phyloP scores from a whole-genome alignment of 1,139 yeast genomes.

The Protomyces inouyei region DNA sequence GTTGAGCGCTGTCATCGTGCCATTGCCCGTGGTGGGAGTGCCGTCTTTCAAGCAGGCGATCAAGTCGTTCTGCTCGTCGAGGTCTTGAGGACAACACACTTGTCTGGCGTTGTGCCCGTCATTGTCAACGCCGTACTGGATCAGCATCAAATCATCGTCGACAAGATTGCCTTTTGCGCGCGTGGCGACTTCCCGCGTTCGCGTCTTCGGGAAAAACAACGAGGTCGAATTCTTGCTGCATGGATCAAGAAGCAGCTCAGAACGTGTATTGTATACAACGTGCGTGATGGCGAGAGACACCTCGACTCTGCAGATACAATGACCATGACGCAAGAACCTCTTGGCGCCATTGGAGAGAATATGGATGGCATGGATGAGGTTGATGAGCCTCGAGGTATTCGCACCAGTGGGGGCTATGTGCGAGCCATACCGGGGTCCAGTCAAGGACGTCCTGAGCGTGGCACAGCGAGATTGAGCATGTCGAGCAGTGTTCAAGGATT shows the following conservation, averaged over 20 bases:
- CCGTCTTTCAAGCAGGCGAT: conserved; percentile 79
- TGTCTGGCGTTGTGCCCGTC: conserved; percentile 76
- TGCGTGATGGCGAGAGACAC: conserved; percentile 10
- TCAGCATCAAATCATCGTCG: conserved; percentile 79
- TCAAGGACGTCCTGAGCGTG: not conserved
- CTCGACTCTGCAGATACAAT: conserved; percentile 83
- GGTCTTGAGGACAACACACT: conserved; percentile 44
- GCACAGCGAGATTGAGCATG: not conserved
- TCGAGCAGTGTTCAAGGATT: not conserved
- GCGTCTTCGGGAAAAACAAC: conserved; percentile 67
- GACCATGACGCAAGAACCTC: conserved; percentile 60
- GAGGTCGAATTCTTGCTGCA: conserved; percentile 57
- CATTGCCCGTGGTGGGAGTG: conserved; percentile 53
- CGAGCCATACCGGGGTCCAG: conserved; percentile 53
- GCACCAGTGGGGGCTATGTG: conserved; percentile 46
- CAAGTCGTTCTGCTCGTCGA: conserved; percentile 76
- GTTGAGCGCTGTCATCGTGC: conserved; percentile 63
- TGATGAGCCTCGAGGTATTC: conserved; percentile 43
- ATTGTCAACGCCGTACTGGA: conserved; percentile 73
- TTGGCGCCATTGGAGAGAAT: conserved; percentile 42
- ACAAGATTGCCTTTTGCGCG: conserved; percentile 74
- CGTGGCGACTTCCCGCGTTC: conserved; percentile 63
- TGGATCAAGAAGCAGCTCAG: conserved; percentile 50
- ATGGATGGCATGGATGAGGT: conserved; percentile 49
- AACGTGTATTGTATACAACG: conserved; percentile 21